phyloP scores from a whole-genome alignment of 1,139 yeast genomes.

The Debaryomyces subglobosus region DNA sequence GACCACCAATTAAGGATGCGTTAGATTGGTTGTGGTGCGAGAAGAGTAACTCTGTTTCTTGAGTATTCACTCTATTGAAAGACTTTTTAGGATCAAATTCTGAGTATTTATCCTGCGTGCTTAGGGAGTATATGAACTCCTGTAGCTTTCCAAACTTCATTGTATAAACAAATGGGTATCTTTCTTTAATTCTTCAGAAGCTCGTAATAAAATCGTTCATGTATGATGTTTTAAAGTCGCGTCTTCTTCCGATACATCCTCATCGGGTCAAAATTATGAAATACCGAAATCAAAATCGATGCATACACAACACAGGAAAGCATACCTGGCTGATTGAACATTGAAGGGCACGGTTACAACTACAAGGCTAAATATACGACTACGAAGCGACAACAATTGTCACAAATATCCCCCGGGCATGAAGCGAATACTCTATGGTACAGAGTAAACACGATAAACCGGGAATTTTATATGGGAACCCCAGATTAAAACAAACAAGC shows the following conservation, averaged over 20 bases:
- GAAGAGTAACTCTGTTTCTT: conserved; percentile 36
- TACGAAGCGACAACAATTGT: neutral
- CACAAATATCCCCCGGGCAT: conserved; percentile 52
- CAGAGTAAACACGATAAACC: conserved; percentile 53
- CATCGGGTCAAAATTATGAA: neutral
- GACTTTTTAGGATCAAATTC: conserved; percentile 60
- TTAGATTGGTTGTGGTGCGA: conserved; percentile 35
- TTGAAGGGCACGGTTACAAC: neutral
- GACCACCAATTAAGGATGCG: conserved; percentile 18
- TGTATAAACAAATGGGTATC: neutral
- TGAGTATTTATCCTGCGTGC: conserved; percentile 70
- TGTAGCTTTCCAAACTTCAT: conserved; percentile 43
- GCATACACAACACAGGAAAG: neutral
- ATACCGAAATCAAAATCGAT: neutral
- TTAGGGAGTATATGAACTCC: conserved; percentile 65
- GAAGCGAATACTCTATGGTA: conserved; percentile 50
- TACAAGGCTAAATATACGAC: neutral
- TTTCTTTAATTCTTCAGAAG: neutral
- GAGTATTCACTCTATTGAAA: conserved; percentile 49
- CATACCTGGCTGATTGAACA: neutral
- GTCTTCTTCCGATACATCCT: conserved; percentile 1
- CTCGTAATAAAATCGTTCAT: neutral
- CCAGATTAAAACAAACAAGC: conserved; percentile 37
- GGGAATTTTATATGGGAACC: conserved; percentile 49
- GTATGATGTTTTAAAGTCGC: neutral